Base-by-base conservation (phyloP, 495 filamentous ascomycete species). In the Thermothielavioides terrestris region DNA sequence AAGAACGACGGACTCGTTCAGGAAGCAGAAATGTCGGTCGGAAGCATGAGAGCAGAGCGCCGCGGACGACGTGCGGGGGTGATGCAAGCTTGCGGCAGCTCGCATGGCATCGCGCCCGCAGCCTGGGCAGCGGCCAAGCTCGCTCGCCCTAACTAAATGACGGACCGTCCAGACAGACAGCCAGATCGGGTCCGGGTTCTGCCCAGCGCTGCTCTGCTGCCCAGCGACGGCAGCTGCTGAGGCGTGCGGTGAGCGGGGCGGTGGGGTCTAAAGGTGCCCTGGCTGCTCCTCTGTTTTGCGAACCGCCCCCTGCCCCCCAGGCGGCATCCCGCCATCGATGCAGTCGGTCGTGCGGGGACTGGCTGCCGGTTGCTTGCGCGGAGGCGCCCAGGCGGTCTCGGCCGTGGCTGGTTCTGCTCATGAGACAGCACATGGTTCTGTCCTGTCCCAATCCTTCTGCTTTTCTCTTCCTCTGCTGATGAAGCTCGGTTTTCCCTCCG, bases 371-470 rank as follows among this genome's bases (percentile, higher is more conserved):
- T 37, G 44, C 54, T 40, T 26, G 50, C 32, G 12, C 37, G 50
- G 53, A 57, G 56, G 57, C 53, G 39, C 47, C 21, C 31, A 41
- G 49, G 42, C 47, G 55, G 54, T 44, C 59, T 48, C 53, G 54
- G 53, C 52, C 57, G 53, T 54, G 59, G 62, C 57, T 56, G 51
- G 42, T 26, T 26, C 38, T 32, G 34, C 25, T 38, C 46, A 40
- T 30, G 45, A 53, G 30, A 52, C 46, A 49, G 27, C 12, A 23
- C 14, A 28, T 47, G 14, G 27, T 41, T 52, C 45, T 40, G 34
- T 25, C 23, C 40, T 51, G 30, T 26, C 18, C 7, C 25, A n/a
- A n/a, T 41, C 28, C 37, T 12, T 41, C 28, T 44, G 27, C 28
- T 34, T 17, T 26, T 18, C 42, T 38, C 50, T 43, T 43, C 53